These are phyloP conservation scores for Penicillium fuscoglaucum DNA, from an alignment of 2,329 filamentous ascomycete species.

Conservation along the genomic window DNA sequence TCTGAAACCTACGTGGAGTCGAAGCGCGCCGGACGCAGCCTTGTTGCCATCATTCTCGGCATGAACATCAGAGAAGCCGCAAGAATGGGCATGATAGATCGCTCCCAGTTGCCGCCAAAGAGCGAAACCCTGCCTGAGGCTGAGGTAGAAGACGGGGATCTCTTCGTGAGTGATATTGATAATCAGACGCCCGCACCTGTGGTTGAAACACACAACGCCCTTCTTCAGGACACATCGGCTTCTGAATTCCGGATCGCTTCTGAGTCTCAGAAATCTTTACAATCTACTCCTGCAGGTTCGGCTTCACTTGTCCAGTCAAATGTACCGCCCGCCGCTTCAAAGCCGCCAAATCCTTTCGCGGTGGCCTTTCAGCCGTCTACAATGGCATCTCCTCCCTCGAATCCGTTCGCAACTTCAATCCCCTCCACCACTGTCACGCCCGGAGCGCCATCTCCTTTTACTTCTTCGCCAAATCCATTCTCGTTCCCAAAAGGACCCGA, in stretches of 20 bases:
- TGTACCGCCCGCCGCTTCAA: neutral
- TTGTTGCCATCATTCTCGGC: conserved; percentile 60
- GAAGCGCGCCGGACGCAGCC: conserved; percentile 57
- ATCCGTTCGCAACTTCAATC: conserved; percentile 8
- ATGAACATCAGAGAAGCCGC: conserved; percentile 55
- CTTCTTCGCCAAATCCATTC: conserved; percentile 2
- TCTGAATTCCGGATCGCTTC: conserved; percentile 18
- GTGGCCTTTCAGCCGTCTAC: neutral
- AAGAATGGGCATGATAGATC: conserved; percentile 52
- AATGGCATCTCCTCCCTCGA: neutral
- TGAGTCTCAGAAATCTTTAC: conserved; percentile 16
- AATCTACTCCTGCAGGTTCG: neutral
- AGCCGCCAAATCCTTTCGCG: conserved; percentile 18
- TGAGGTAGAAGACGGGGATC: conserved; percentile 32
- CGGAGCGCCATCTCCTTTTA: conserved; percentile 3
- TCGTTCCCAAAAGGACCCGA: conserved; percentile 1
- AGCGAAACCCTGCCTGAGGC: conserved; percentile 26
- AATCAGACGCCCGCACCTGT: conserved; percentile 30
- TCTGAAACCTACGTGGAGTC: conserved; percentile 57
- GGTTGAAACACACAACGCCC: conserved; percentile 15
- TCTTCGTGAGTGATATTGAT: conserved; percentile 43
- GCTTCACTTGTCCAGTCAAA: conserved; percentile 14
- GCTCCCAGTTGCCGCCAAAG: conserved; percentile 35
- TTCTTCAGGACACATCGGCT: conserved; percentile 11
- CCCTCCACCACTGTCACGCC: neutral